A percentile compares a stretch with the other conserved stretches of the same genome.
These are phyloP conservation scores for Dimocarpus longan DNA, from an alignment of 345 rosid species.

Conservation along the genomic window DNA sequence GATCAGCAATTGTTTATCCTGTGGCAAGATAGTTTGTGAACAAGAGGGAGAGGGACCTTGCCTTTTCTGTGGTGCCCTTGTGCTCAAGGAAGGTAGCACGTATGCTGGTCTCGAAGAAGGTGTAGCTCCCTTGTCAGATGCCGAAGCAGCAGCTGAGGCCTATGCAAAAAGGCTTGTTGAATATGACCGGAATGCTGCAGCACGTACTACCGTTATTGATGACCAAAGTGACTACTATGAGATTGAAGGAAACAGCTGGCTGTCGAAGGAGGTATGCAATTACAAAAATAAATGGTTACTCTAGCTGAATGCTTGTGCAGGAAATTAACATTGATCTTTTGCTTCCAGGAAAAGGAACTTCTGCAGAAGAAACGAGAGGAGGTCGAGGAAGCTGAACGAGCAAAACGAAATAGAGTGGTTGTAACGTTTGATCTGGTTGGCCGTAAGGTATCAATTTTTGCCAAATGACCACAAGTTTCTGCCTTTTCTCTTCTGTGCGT, in stretches of 20 bases:
- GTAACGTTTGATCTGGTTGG: slow-evolving; percentile 94
- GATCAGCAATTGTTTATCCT: slow-evolving; percentile 93
- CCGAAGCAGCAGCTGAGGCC: slow-evolving; percentile 89
- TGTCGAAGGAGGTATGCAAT: slow-evolving; percentile 73
- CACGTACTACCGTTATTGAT: slow-evolving; percentile 92
- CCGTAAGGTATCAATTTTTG: slow-evolving; percentile 65
- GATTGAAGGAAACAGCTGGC: slow-evolving; percentile 90
- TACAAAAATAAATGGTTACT: slow-evolving; percentile 13
- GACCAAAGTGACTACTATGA: slow-evolving; percentile 98
- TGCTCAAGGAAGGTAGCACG: slow-evolving; percentile 78
- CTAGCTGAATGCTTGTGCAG: slow-evolving; percentile 1
- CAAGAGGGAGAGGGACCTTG: slow-evolving; percentile 99
- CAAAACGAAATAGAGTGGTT: slow-evolving; percentile 71
- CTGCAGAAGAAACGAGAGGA: slow-evolving; percentile 75
- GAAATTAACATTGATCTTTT: background rate
- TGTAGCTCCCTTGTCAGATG: slow-evolving; percentile 62
- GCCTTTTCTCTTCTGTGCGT: background rate
- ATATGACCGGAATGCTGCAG: slow-evolving; percentile 86
- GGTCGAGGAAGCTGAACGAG: slow-evolving; percentile 78
- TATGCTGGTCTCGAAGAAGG: slow-evolving; percentile 82
- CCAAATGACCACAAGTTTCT: background rate
- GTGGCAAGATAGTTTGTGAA: slow-evolving; percentile 96
- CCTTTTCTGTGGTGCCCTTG: slow-evolving; percentile 84
- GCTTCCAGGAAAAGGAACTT: slow-evolving; percentile 79
- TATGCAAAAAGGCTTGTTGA: slow-evolving; percentile 92